Base-by-base conservation (phyloP, 1,284 basidiomycete genomes). In the Stygiomarasmius scandens region DNA sequence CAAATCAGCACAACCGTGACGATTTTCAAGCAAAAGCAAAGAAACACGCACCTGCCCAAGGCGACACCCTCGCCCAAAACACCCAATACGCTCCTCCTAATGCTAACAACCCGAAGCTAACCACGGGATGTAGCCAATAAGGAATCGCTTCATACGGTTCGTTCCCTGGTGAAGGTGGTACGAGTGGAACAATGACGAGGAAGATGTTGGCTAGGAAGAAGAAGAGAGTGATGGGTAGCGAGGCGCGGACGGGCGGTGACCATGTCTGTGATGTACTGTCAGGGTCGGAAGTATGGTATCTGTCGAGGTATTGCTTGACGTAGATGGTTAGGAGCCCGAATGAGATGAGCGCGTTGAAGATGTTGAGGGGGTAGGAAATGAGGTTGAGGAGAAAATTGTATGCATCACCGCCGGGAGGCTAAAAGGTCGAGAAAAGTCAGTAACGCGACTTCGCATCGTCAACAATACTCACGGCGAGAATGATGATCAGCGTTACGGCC, bases 371-470 rank as follows among this genome's bases (percentile, higher is more conserved):
- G 29, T 59, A 59, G 22, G 53, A 55, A 20, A 59, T 59, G 27
- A 44, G 23, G 24, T 54, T 59, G 49, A 59, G 47, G 20, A 59
- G 47, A 44, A 59, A 59, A 25, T 46, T 59, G 51, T 60, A 60
- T 1, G 58, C 58, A 32, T 60, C 58, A 6, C 58, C 58, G 14
- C n/a, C 20, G 19, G 54, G 54, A 14, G 58, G 58, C n/a, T 45
- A 34, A n/a, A 43, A 32, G 12, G 12, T 12, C 6, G 38, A 41
- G 14, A 41, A 41, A n/a, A 19, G 16, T 41, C 38, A 41, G n/a
- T n/a, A 19, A 34, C 16, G n/a, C 16, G 49, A 8, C 49, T 29
- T n/a, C n/a, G n/a, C n/a, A n/a, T n/a, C 24, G 25, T 14, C 4
- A 9, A 32, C 8, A 29, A 23, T 14, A 34, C 49, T 50, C 29